Evolutionary conservation across 2,329 filamentous ascomycete species (phyloP).

Genomic region (Parastagonospora nodorum): DNA sequence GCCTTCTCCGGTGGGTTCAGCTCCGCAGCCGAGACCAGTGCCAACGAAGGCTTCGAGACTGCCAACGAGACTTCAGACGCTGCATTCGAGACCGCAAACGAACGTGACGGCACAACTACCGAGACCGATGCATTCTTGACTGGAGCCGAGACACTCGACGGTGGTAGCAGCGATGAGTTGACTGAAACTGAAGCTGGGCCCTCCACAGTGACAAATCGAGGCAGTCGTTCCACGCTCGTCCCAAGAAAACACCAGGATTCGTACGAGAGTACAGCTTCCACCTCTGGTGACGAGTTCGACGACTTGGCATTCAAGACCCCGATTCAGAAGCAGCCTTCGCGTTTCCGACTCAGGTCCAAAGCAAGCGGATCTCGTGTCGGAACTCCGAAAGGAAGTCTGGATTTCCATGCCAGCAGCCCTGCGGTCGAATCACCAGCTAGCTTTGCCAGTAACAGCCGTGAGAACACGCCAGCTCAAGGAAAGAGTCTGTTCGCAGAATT

Average conservation of each 20-base stretch:
- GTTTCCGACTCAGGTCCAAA: slow-evolving; percentile 73
- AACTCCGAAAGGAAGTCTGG: slow-evolving; percentile 64
- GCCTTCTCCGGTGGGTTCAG: slow-evolving; percentile 39
- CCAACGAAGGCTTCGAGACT: slow-evolving; percentile 76
- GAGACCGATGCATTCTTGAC: slow-evolving; percentile 97
- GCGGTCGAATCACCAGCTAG: slow-evolving; percentile 62
- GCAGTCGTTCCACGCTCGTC: slow-evolving; percentile 49
- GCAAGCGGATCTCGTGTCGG: slow-evolving; percentile 61
- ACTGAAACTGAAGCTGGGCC: slow-evolving; percentile 79
- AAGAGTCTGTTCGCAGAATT: slow-evolving; percentile 93
- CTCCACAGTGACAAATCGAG: slow-evolving; percentile 29
- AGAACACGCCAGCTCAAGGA: slow-evolving; percentile 56
- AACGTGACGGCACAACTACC: slow-evolving; percentile 69
- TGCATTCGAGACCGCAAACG: slow-evolving; percentile 75
- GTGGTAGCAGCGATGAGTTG: slow-evolving; percentile 76
- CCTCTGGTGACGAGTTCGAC: slow-evolving; percentile 76
- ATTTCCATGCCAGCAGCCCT: slow-evolving; percentile 64
- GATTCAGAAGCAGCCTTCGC: slow-evolving; percentile 65
- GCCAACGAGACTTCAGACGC: slow-evolving; percentile 72
- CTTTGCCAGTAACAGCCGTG: slow-evolving; percentile 52
- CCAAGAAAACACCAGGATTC: slow-evolving; percentile 66
- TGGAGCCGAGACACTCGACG: slow-evolving; percentile 73
- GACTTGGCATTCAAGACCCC: slow-evolving; percentile 68
- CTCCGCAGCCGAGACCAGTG: slow-evolving; percentile 44
- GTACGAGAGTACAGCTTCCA: slow-evolving; percentile 86